A percentile compares a stretch with the other conserved stretches of the same genome.
phyloP scores from a whole-genome alignment of 345 rosid species.

The Mercurialis annua region DNA sequence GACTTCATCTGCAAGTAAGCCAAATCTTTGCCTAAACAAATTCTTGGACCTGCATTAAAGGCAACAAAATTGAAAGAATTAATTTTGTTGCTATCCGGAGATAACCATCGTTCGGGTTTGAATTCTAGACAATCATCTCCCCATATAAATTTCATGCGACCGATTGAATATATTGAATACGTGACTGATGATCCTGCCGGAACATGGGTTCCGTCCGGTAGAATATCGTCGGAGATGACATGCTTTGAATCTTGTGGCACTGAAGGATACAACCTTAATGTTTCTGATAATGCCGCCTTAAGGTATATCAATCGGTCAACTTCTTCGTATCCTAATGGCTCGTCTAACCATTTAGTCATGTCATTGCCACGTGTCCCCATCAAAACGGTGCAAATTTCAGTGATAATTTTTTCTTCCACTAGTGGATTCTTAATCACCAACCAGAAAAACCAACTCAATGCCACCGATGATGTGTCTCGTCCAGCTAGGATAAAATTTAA shows the following conservation, averaged over 20 bases:
- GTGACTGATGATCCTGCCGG: slow-evolving; percentile 48
- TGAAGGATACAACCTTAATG: slow-evolving; percentile 46
- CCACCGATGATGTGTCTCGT: slow-evolving; percentile 48
- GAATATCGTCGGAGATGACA: slow-evolving; percentile 37
- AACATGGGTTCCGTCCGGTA: slow-evolving; percentile 33
- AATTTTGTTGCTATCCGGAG: slow-evolving; percentile 24
- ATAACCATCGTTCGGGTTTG: slow-evolving; percentile 46
- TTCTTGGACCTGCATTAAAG: slow-evolving; percentile 52
- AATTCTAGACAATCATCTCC: slow-evolving; percentile 47
- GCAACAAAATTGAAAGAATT: slow-evolving; percentile 33
- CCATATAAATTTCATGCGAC: slow-evolving; percentile 42
- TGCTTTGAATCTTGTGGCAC: slow-evolving; percentile 52
- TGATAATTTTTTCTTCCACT: slow-evolving; percentile 38
- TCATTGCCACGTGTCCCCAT: slow-evolving; percentile 39
- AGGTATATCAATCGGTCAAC: slow-evolving; percentile 41
- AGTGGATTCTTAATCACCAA: slow-evolving; percentile 25
- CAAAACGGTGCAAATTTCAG: slow-evolving; percentile 34
- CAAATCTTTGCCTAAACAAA: slow-evolving; percentile 47
- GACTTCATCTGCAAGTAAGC: slow-evolving; percentile 51
- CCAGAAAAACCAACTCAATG: slow-evolving; percentile 50
- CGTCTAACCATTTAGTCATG: slow-evolving; percentile 40
- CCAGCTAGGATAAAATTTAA: slow-evolving; percentile 49
- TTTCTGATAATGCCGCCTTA: slow-evolving; percentile 44
- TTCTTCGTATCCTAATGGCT: slow-evolving; percentile 42
- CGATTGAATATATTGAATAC: slow-evolving; percentile 38